These are phyloP conservation scores for Grigorovia yakushimaensis DNA, from an alignment of 805 yeast species.

Conservation along the genomic window DNA sequence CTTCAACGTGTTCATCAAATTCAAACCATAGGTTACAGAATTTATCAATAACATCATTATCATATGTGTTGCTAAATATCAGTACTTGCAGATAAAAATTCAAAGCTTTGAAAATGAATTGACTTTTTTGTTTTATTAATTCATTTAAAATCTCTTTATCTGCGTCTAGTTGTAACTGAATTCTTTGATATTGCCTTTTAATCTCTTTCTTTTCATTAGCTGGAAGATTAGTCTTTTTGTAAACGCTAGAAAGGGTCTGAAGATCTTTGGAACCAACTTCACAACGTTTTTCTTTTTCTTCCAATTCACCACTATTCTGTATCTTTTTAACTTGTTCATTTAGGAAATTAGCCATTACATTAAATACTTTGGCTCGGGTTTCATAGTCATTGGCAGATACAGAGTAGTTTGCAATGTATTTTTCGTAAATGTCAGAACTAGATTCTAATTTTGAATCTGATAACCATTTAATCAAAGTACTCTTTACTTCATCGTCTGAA, in stretches of 20 bases:
- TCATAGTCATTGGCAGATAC: slow-evolving; percentile 13
- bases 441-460: slow-evolving; percentile 61
- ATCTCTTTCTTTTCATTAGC: slow-evolving; percentile 44
- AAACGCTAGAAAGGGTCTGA: slow-evolving; percentile 37
- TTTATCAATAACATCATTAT: slow-evolving; percentile 55
- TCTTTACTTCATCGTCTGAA: slow-evolving; percentile 25
- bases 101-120: slow-evolving; percentile 44
- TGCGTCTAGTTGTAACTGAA: slow-evolving; percentile 37
- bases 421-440: slow-evolving; percentile 45
- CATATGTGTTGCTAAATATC: slow-evolving; percentile 33
- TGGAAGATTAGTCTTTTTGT: slow-evolving; percentile 32
- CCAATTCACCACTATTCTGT: slow-evolving; percentile 36
- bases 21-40: slow-evolving; percentile 82
- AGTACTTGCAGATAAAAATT: slow-evolving; percentile 50
- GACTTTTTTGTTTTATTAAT: slow-evolving; percentile 31
- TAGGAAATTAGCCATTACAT: slow-evolving; percentile 63
- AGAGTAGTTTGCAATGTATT: slow-evolving; percentile 39
- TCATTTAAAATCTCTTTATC: slow-evolving; percentile 40
- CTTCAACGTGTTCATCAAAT: slow-evolving; percentile 35
- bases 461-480: slow-evolving; percentile 55
- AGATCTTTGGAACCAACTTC: slow-evolving; percentile 38
- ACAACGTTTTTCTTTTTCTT: slow-evolving; percentile 33
- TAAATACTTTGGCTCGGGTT: slow-evolving; percentile 39
- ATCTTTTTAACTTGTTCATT: slow-evolving; percentile 47
- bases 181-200: slow-evolving; percentile 39